Base-by-base conservation (phyloP, 192 early-diverging fungal genomes). In the Coemansia sp. region DNA sequence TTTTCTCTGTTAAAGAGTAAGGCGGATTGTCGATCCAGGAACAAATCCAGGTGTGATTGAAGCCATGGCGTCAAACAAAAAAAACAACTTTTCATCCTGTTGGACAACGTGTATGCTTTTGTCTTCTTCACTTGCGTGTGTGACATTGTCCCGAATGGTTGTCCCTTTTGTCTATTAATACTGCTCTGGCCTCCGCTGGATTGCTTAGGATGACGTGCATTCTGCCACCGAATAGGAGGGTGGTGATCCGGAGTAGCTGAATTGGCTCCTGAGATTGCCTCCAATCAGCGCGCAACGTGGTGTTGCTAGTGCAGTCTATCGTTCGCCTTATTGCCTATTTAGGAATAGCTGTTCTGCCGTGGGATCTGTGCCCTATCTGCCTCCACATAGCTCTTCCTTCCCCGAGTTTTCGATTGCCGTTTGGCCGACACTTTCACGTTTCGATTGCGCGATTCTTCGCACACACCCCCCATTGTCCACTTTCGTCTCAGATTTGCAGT, bases 41-140 rank as follows among this genome's bases (percentile, higher is more conserved):
- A 56, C 53, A 32, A 56, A 56, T 32, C 30, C 12, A 56, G 53
- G 29, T 56, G 27, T 29, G 15, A 32, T 30, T 56, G 53, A 56
- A 56, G 30, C 29, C 30, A 34, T 15, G 29, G 53, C 53, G 16
- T 29, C 15, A 15, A 56, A 1, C 22, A 24, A 24, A 56, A 24
- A 52, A 56, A 56, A 56, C 53, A 56, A 30, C 53, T 56, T 56
- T 56, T 56, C 29, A 30, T 56, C 53, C 53, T 56, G 53, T 32
- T 56, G 27, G 45, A 2, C 1, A 47, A 18, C 45, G 18, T 20
- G 45, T 20, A 18, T 47, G 45, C 10, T 18, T 20, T 6, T 18
- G 5, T 20, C 45, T 47, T 47, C 45, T 47, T 3, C 39, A 4
- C 12, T 41, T 18, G 8, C 20, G 20, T 20, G n/a, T 47, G n/a